Evolutionary conservation across 306 rosid genomes (phyloP).

Genomic region (Quercus cerris): DNA sequence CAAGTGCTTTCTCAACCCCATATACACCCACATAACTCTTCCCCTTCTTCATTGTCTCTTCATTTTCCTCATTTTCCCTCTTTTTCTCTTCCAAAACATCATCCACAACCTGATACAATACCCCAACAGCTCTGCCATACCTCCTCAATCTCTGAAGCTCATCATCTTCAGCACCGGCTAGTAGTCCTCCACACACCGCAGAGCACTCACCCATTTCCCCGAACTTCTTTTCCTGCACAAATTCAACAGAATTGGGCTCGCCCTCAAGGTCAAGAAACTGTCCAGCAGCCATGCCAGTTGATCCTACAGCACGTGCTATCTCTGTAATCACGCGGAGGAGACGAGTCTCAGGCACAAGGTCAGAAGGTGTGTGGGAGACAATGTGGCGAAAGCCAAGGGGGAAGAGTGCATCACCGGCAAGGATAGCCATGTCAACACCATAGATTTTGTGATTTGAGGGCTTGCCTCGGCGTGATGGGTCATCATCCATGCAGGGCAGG

Average conservation of each 20-base stretch:
- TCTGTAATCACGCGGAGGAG: conserved; percentile 79
- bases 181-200: conserved; percentile 87
- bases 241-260: conserved; percentile 58
- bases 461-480: conserved; percentile 73
- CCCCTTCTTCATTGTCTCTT: conserved; percentile 37
- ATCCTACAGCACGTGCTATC: conserved; percentile 87
- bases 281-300: conserved; percentile 98
- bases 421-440: conserved; percentile 95
- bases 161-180: conserved; percentile 76
- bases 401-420: conserved; percentile 89
- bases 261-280: conserved; percentile 90
- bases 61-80: conserved; percentile 21
- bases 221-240: conserved; percentile 82
- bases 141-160: conserved; percentile 81
- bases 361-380: conserved; percentile 73
- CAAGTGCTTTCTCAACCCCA: conserved; percentile 77
- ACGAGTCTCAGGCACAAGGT: conserved; percentile 64
- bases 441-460: conserved; percentile 79
- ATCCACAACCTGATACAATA: conserved; percentile 67
- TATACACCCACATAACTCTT: conserved; percentile 66
- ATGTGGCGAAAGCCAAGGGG: conserved; percentile 92
- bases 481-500: conserved; percentile 96
- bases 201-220: conserved; percentile 97
- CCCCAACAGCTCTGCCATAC: conserved; percentile 89
- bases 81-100: conserved; percentile 57